Evolutionary conservation across 2,329 filamentous ascomycete genomes (phyloP), one percentile per base, ranked within the genome.

Genomic region (Helotiales sp.): DNA sequence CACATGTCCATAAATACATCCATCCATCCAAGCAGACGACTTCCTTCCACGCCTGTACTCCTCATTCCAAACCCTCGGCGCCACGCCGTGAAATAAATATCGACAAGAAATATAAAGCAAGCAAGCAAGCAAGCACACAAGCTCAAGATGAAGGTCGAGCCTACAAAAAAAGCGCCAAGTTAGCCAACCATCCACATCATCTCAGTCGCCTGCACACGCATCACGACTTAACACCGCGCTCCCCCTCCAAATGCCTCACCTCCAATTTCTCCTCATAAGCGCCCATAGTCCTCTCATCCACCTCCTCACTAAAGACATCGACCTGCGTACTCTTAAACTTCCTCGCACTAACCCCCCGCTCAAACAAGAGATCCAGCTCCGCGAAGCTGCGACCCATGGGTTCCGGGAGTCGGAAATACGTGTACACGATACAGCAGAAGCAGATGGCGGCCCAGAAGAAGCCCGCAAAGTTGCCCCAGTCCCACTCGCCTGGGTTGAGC

Each of bases 401-500:
- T 77, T 97, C 93, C 0, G 93, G 93, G 0, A 95, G 82, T 13
- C 91, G 86, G 83, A 93, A 94, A 76, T 88, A 95, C 80, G 92
- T 95, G 65, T 93, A 89, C 0, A 89, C 91, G 2, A 81, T 74
- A 55, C 81, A 81, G 6, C 78, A 61, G 49, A 82, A 77, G 73
- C 15, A 88, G 89, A 84, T 86, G 80, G 91, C 93, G 93, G 83
- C 96, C 96, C 75, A 78, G 69, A 77, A 77, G 81, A 97, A 96
- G 30, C 93, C 93, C 0, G 93, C 87, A 74, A 87, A 96, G 80
- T 96, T 96, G 68, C 87, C 85, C 93, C 93, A 97, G 79, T 96
- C 83, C 93, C 94, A 97, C 0, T 88, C 91, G 0, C 83, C 85
- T 0, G 93, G 93, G 80, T 97, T 97, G 49, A 97, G 85, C 93